A percentile compares a stretch with the other conserved stretches of the same genome.
Evolutionary conservation across 1,284 basidiomycete genomes (phyloP).

Genomic region (Erythrobasidium hasegawianum): DNA sequence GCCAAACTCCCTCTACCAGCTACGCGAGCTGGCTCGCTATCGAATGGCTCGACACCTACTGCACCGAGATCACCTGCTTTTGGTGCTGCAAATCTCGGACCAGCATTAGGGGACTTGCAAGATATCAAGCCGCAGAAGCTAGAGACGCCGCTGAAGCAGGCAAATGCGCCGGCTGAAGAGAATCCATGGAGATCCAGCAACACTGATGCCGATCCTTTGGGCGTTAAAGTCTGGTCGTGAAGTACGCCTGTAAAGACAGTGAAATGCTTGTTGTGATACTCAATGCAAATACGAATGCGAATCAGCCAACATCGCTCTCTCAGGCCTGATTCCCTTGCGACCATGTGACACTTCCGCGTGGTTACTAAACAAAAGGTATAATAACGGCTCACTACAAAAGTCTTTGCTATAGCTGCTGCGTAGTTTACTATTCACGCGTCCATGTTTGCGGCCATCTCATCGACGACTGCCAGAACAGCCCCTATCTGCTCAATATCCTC

Average conservation of each 20-base stretch:
- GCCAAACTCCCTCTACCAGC: not conserved
- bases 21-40: not conserved
- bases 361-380: too few relatives aligned
- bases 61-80: not conserved
- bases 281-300: too few relatives aligned
- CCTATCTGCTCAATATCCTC: conserved; percentile 3
- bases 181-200: not conserved
- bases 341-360: too few relatives aligned
- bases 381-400: not conserved
- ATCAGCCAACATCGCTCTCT: too few relatives aligned
- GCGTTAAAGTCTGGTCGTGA: conserved; percentile 18
- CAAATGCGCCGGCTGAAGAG: not conserved
- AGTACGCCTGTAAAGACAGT: not conserved
- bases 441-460: not conserved
- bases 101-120: not conserved
- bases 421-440: not conserved
- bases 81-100: not conserved
- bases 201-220: conserved; percentile 15
- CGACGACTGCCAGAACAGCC: not conserved
- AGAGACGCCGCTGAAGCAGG: not conserved
- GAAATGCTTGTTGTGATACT: not conserved
- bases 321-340: too few relatives aligned
- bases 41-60: not conserved
- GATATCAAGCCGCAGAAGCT: not conserved
- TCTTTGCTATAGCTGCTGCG: not conserved